Evolutionary conservation across 2,329 filamentous ascomycete genomes (phyloP), one percentile per base, ranked within the genome.

Genomic region (Scedosporium dehoogii): DNA sequence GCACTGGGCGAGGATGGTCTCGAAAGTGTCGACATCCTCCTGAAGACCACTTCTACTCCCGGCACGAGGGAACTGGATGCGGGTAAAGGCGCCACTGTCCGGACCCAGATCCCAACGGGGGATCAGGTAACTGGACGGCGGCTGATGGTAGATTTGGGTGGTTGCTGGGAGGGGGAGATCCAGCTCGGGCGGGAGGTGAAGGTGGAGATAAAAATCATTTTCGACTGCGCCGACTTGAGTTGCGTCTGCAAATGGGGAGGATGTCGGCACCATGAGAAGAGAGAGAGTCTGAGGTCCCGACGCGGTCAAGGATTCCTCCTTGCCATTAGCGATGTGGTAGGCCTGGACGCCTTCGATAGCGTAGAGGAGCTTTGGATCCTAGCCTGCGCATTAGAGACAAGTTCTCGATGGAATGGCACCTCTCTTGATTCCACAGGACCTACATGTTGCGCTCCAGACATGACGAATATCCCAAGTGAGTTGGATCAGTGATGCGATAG

Each of bases 1-100:
- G 75, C 93, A 97, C 76, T 97, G 92, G n/a, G 93, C 93, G 59
- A 97, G 81, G 66, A 97, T 97, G 3, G 93, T 97, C 79, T 97
- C 93, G 70, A 97, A 97, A 0, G 93, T 97, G 72, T 97, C 92
- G 51, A 96, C 81, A 73, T 97, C 93, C 72, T 97, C 92, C 73
- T 97, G 92, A 1, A 90, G 84, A 27, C 90, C 88, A 41, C 83
- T 80, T 41, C 90, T 86, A 64, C 80, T 85, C 21, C 90, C 90
- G 25, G 89, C 78, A 2, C 81, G 73, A 0, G 92, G 92, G 68
- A 99, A 97, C 72, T 97, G 89, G 71, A 99, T 91, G 62, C 92
- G 84, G 21, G 93, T 97, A 72, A 97, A 97, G 18, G 92, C 91
- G 64, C 92, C 92, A 66, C 87, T 89, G 63, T 94, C 90, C 1